Base-by-base conservation (phyloP, 2,329 filamentous ascomycete genomes). In the Magnaporthiopsis rhizophila region DNA sequence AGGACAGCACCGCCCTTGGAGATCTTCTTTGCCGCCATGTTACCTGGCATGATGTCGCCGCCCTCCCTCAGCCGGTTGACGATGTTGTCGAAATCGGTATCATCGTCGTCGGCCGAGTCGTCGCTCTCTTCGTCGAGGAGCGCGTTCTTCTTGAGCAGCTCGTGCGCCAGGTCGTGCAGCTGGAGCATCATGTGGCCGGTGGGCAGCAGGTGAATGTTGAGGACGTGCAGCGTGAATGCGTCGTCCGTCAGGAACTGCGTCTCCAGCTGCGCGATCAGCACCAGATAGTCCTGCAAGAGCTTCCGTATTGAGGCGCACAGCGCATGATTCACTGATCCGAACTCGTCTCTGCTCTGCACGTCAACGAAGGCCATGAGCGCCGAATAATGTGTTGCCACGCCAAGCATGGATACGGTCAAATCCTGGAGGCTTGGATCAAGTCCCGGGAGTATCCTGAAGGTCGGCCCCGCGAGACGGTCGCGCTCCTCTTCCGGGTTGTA, bases 1-100 rank as follows among this genome's bases (percentile, higher is more conserved):
- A 99, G 82, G n/a, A 97, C 92, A 67, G 92, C 90, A 2, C 95
- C 95, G n/a, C 95, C 95, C 78, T 97, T 98, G 80, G 91, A 98
- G 38, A 96, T 89, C 74, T 93, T 97, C 76, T 96, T 96, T 59
- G 87, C 89, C 0, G 90, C 86, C 79, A 95, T 89, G 66, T 89
- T 89, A 3, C 89, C 90, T 0, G 89, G 87, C 18, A 89, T 83
- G 34, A 96, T 80, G 68, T 96, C 92, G 21, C 91, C 92, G 13
- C 92, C 93, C 71, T 97, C 92, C 69, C 90, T 86, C 50, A 99
- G 79, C 59, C 91, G 92, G 76, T 97, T 93, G 26, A 99, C 81
- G 66, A 99, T 96, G 70, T 96, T 92, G 69, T 98, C 94, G 66
- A 96, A 89, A 72, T 97, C 90, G 67, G 91, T 89, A 68, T 91